Conservation (phyloP, 2,329 filamentous ascomycete genomes). For the Colletotrichum tofieldiae region DNA sequence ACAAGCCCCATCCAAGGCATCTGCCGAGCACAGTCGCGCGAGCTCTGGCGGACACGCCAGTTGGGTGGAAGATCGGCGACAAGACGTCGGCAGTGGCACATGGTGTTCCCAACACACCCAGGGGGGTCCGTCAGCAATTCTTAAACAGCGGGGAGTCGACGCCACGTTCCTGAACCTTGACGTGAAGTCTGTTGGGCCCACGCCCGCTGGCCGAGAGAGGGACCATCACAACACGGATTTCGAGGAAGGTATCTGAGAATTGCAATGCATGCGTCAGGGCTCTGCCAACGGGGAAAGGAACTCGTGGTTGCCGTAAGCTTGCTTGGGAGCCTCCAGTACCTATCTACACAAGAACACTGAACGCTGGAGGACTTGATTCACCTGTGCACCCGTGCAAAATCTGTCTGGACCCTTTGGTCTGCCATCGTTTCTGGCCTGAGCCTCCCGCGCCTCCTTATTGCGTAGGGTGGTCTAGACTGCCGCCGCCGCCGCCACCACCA, state of each 20-base stretch:
- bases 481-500: not conserved
- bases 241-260: not conserved
- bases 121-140: not conserved
- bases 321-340: not conserved
- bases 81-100: conserved; percentile 16
- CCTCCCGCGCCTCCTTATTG: too few species aligned
- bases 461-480: conserved; percentile 22
- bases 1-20: conserved; percentile 6
- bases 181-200: conserved; percentile 19
- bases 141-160: conserved; percentile 19
- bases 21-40: conserved; percentile 1
- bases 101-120: not conserved
- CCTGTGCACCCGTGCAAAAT: not conserved
- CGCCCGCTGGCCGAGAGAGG: conserved; percentile 4
- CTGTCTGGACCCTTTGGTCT: conserved; percentile 11
- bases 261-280: not conserved
- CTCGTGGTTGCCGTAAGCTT: not conserved
- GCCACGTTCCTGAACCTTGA: conserved; percentile 41
- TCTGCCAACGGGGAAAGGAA: not conserved
- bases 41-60: not conserved
- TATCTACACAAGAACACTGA: not conserved
- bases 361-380: not conserved
- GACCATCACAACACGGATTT: not conserved
- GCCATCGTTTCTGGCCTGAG: not conserved
- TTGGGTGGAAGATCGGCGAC: not conserved